Evolutionary conservation across 768 basidiomycete genomes (phyloP).

Genomic region (Tricholoma hemisulphureum): DNA sequence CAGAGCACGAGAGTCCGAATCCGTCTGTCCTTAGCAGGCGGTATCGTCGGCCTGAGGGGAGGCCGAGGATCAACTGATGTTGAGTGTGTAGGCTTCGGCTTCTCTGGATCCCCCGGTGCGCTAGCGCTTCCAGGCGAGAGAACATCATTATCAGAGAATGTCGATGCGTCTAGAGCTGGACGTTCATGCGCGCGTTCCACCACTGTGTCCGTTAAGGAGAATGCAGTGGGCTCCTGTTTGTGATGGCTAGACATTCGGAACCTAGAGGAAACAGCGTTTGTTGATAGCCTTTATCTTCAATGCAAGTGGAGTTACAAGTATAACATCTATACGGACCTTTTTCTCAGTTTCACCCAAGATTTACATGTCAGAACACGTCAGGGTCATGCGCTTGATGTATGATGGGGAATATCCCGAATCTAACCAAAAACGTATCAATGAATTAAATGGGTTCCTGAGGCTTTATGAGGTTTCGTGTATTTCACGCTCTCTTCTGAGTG

Average conservation of each 20-base stretch:
- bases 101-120: background rate
- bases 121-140: background rate
- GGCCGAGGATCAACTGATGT: conserved; percentile 21
- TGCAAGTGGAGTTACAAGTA: too few relatives aligned
- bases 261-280: too few relatives aligned
- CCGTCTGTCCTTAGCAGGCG: conserved; percentile 29
- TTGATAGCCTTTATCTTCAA: too few relatives aligned
- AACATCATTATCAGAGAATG: background rate
- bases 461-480: too few relatives aligned
- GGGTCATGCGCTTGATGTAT: too few relatives aligned
- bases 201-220: conserved; percentile 12
- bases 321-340: too few relatives aligned
- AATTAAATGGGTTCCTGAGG: background rate
- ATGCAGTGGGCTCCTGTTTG: conserved; percentile 7
- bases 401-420: background rate
- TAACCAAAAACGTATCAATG: background rate
- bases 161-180: conserved; percentile 5
- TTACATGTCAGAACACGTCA: too few relatives aligned
- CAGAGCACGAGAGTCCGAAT: conserved; percentile 49
- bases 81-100: conserved; percentile 4
- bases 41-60: conserved; percentile 36
- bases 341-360: too few relatives aligned
- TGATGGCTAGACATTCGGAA: conserved; percentile 11
- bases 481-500: too few relatives aligned
- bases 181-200: background rate